Evolutionary conservation across 768 basidiomycete genomes (phyloP).

Genomic region (Mycena kentingensis): DNA sequence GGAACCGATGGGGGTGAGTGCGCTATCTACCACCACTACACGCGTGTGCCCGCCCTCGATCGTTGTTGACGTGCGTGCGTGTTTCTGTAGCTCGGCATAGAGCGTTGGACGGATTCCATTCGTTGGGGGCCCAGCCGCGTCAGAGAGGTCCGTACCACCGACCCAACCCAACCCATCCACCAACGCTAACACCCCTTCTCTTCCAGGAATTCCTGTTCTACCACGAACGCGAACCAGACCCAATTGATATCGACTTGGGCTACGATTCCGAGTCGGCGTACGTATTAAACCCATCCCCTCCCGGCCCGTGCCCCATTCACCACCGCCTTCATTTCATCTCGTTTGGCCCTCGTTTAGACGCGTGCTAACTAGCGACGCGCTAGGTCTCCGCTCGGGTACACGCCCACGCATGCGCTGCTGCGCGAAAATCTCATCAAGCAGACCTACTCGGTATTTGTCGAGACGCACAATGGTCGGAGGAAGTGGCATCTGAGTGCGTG

Average conservation of each 20-base stretch:
- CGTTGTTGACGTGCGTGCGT: constrained; percentile 19
- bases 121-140: constrained; percentile 81
- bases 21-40: constrained; percentile 3
- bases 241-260: constrained; percentile 46
- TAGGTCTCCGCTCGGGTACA: constrained; percentile 28
- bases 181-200: constrained; percentile 8
- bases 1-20: constrained; percentile 64
- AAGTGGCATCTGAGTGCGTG: constrained; percentile 84
- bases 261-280: constrained; percentile 56
- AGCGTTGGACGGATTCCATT: constrained; percentile 81
- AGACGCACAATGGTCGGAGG: constrained; percentile 62
- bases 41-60: constrained; percentile 6
- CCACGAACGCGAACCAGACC: constrained; percentile 62
- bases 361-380: constrained; percentile 5
- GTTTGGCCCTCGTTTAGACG: constrained; percentile 3
- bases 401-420: constrained; percentile 29
- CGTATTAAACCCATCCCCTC: constrained; percentile 24
- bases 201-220: constrained; percentile 76
- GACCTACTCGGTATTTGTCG: constrained; percentile 77
- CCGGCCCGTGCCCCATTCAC: too few relatives aligned
- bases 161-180: constrained; percentile 8
- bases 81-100: constrained; percentile 69
- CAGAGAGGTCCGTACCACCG: constrained; percentile 56
- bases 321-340: constrained; percentile 11
- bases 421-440: constrained; percentile 68